Percentiles rank a stretch among this genome's conserved stretches.
Evolutionary conservation across 2,329 filamentous ascomycete species (phyloP).

Genomic region (Talaromyces funiculosus): DNA sequence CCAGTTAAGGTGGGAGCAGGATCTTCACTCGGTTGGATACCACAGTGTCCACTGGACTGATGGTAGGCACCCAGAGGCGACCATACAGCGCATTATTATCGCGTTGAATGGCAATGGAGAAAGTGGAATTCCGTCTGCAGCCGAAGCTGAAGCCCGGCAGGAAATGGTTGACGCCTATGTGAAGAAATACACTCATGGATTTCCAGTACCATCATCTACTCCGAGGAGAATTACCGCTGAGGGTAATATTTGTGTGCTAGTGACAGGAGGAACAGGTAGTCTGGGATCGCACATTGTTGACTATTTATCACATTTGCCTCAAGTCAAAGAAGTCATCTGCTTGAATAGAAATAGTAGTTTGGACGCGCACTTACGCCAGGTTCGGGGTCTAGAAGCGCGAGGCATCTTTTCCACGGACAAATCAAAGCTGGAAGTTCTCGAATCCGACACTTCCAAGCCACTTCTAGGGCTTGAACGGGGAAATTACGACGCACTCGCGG

Average conservation of each 20-base stretch:
- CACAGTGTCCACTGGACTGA: conserved; percentile 22
- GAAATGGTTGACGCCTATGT: too few relatives aligned
- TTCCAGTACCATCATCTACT: too few relatives aligned
- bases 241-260: too few relatives aligned
- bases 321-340: neutral
- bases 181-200: too few relatives aligned
- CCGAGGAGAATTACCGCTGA: too few relatives aligned
- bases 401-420: neutral
- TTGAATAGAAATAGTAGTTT: neutral
- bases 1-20: conserved; percentile 18
- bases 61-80: conserved; percentile 9
- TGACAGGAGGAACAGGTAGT: conserved; percentile 39
- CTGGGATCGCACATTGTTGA: conserved; percentile 19
- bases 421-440: neutral
- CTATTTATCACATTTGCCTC: neutral
- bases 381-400: neutral
- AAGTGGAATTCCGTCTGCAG: too few relatives aligned
- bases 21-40: conserved; percentile 15
- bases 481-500: neutral
- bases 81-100: conserved; percentile 6
- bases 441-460: neutral
- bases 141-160: too few relatives aligned
- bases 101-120: too few relatives aligned
- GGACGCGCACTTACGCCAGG: neutral
- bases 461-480: neutral